phyloP scores from a whole-genome alignment of 208 protist species.

The Acanthamoeba healyi region DNA sequence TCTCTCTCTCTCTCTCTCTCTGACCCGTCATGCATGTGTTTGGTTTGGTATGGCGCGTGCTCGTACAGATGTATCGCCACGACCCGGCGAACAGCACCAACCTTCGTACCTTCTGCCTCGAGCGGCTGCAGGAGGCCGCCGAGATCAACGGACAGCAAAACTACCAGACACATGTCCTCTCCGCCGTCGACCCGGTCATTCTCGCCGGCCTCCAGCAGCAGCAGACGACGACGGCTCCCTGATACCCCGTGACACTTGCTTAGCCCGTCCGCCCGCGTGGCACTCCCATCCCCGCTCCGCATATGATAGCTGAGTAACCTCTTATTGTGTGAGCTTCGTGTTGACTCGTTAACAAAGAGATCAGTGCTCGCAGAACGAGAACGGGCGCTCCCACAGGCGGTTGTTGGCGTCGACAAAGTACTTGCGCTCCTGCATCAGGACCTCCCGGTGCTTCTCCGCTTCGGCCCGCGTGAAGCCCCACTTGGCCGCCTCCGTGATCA shows the following conservation, averaged over 20 bases:
- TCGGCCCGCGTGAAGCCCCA: slow-evolving; percentile 71
- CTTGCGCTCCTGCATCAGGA: slow-evolving; percentile 75
- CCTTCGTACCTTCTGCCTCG: slow-evolving; percentile 55
- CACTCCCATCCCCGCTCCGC: no score
- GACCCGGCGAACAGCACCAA: slow-evolving; percentile 20
- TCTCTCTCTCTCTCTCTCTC: no score
- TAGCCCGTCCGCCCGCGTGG: no score
- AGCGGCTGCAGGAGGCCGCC: slow-evolving; percentile 55
- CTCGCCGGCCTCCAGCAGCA: slow-evolving; percentile 50
- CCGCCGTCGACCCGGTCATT: slow-evolving; percentile 42
- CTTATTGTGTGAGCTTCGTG: no score
- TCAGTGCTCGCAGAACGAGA: slow-evolving; percentile 26
- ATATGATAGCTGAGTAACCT: no score
- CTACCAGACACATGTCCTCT: slow-evolving; percentile 64
- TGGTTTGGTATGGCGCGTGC: neutral
- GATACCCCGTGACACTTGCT: no score
- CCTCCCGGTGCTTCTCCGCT: slow-evolving; percentile 76
- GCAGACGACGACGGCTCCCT: no score
- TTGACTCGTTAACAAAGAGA: neutral
- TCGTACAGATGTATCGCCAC: slow-evolving; percentile 1
- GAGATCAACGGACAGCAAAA: slow-evolving; percentile 41
- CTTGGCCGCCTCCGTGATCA: slow-evolving; percentile 51
- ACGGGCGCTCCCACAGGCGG: neutral
- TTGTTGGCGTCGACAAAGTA: slow-evolving; percentile 21
- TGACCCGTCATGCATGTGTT: neutral